Percentiles rank a stretch among this genome's conserved stretches.
phyloP scores from a whole-genome alignment of 495 filamentous ascomycete genomes.

The Lasiosphaeria hispida region DNA sequence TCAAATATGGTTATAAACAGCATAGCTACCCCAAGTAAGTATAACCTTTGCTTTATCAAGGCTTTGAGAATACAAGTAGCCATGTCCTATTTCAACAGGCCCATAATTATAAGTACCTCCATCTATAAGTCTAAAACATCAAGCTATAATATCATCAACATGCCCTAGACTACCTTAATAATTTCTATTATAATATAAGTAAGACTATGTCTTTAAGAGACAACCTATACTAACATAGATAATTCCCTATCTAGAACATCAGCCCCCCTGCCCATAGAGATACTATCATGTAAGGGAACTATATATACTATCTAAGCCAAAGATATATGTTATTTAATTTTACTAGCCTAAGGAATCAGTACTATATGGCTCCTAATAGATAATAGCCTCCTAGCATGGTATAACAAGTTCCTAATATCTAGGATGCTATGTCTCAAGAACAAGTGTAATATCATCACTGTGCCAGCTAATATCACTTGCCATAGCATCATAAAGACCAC shows the following conservation, averaged over 20 bases:
- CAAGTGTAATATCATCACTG: conserved; percentile 9
- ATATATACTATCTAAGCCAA: conserved; percentile 16
- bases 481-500: conserved; percentile 4
- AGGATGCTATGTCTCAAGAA: conserved; percentile 20
- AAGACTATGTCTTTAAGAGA: too few species aligned
- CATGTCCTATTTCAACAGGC: conserved; percentile 20
- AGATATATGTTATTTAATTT: conserved; percentile 22
- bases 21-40: too few species aligned
- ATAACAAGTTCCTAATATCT: conserved; percentile 17
- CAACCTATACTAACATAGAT: too few species aligned
- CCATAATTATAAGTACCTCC: conserved; percentile 7
- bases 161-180: background rate
- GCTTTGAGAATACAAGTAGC: conserved; percentile 17
- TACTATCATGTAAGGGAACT: conserved; percentile 19
- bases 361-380: conserved; percentile 19
- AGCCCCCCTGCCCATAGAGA: background rate
- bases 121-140: conserved; percentile 21
- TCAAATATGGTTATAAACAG: too few species aligned
- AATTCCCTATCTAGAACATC: too few species aligned
- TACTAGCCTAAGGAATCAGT: conserved; percentile 9
- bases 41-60: conserved; percentile 19
- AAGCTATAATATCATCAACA: conserved; percentile 17
- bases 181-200: too few species aligned
- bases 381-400: conserved; percentile 21
- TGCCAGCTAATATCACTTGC: conserved; percentile 14